These are phyloP conservation scores for Talaromyces wortmannii DNA, from an alignment of 495 filamentous ascomycete genomes.

Conservation along the genomic window DNA sequence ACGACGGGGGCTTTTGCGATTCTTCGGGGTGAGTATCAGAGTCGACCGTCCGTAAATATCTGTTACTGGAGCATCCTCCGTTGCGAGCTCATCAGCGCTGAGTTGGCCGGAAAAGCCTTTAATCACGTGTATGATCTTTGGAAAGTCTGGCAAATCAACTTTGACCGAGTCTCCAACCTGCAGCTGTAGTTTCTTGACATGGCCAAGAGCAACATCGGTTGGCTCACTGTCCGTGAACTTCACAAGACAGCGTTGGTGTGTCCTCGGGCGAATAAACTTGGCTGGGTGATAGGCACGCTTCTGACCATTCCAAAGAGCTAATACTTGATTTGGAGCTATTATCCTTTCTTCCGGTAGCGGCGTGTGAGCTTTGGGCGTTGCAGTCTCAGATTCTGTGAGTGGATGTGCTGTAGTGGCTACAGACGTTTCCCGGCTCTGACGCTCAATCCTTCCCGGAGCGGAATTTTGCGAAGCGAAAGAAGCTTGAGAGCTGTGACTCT, in stretches of 20 bases:
- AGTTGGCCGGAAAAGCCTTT: conserved; percentile 35
- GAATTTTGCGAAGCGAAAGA: neutral
- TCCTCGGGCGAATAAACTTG: conserved; percentile 37
- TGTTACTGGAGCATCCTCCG: conserved; percentile 23
- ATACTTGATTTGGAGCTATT: conserved; percentile 39
- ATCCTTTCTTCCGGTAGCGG: conserved; percentile 3
- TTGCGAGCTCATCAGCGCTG: conserved; percentile 22
- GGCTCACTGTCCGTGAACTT: conserved; percentile 39
- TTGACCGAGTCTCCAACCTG: conserved; percentile 43
- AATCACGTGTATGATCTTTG: conserved; percentile 40
- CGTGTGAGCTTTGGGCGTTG: neutral
- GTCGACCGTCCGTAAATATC: conserved; percentile 41
- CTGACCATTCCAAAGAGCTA: conserved; percentile 44
- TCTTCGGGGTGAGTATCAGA: conserved; percentile 36
- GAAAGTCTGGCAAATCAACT: conserved; percentile 38
- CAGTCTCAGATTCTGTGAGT: neutral
- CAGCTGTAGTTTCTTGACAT: conserved; percentile 42
- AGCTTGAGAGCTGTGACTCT: neutral
- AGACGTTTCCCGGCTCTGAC: neutral
- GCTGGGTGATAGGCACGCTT: conserved; percentile 44
- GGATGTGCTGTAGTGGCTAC: neutral
- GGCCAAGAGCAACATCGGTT: conserved; percentile 32
- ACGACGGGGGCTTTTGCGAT: conserved; percentile 35
- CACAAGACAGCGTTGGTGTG: conserved; percentile 33
- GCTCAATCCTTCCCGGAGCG: neutral